Percentiles rank a stretch among this genome's conserved stretches.
Conservation (phyloP, 257 asterid species). For the Striga asiatica region DNA sequence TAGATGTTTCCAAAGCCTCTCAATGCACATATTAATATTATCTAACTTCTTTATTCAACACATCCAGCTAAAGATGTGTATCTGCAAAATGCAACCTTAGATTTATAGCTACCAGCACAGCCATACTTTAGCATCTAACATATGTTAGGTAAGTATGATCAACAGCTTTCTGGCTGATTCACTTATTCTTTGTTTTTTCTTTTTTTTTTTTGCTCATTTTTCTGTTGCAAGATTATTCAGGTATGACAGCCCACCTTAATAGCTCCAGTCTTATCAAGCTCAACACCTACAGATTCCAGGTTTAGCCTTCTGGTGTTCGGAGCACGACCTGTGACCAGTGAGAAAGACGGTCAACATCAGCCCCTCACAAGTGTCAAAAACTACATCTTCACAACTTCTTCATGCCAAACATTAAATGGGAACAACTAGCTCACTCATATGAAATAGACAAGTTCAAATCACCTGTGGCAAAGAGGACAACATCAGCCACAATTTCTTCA, state of each 20-base stretch:
- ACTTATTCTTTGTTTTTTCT: too few relatives aligned
- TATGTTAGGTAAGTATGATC: too few relatives aligned
- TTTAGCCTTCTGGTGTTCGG: slow-evolving; percentile 89
- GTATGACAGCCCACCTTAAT: slow-evolving; percentile 49
- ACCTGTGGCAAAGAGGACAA: slow-evolving; percentile 98
- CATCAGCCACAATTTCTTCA: slow-evolving; percentile 80
- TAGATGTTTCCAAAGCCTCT: neutral
- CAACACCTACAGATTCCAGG: slow-evolving; percentile 77
- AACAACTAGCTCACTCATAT: neutral
- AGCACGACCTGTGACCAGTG: slow-evolving; percentile 53
- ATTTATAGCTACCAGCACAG: neutral
- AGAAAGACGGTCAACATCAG: slow-evolving; percentile 7
- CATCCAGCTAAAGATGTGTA: neutral
- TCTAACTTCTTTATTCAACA: neutral
- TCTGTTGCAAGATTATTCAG: too few relatives aligned
- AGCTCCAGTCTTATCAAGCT: slow-evolving; percentile 62
- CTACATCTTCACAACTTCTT: neutral
- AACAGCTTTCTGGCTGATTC: too few relatives aligned
- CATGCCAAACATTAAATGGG: neutral
- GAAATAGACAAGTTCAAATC: slow-evolving; percentile 18
- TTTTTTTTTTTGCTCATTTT: too few relatives aligned
- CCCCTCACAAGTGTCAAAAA: slow-evolving; percentile 1
- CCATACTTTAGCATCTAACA: neutral
- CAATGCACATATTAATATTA: neutral
- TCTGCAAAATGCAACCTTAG: neutral